phyloP scores from a whole-genome alignment of 441 rosid genomes.

The Adansonia grandidieri region DNA sequence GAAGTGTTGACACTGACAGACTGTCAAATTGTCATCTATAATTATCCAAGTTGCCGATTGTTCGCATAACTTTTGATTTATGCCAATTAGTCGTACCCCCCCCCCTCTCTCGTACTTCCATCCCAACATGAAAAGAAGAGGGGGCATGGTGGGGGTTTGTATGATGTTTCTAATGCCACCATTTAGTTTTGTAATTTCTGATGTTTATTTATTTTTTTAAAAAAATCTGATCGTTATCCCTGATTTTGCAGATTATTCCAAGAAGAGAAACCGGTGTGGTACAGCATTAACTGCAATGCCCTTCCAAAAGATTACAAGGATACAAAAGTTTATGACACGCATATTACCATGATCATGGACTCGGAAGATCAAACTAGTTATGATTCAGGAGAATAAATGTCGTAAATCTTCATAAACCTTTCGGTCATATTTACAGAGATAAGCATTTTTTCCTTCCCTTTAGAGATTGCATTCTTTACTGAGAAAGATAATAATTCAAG shows the following conservation, averaged over 20 bases:
- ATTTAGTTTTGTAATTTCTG: neutral
- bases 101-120: too few relatives aligned
- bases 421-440: neutral
- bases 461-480: neutral
- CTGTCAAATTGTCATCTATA: neutral
- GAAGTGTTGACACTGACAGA: neutral
- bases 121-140: neutral
- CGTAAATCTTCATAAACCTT: neutral
- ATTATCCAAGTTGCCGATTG: neutral
- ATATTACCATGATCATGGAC: slow-evolving; percentile 48
- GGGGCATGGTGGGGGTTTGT: neutral
- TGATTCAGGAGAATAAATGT: slow-evolving; percentile 33
- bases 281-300: slow-evolving; percentile 75
- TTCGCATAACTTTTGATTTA: neutral
- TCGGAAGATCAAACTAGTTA: slow-evolving; percentile 33
- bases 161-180: neutral
- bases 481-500: neutral
- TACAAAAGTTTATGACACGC: slow-evolving; percentile 43
- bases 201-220: neutral
- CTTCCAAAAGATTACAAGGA: slow-evolving; percentile 54
- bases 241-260: slow-evolving; percentile 67
- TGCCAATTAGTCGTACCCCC: neutral
- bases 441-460: neutral
- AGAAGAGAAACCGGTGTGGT: slow-evolving; percentile 88
- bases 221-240: slow-evolving; percentile 14